These are phyloP conservation scores for Saccharomycopsis sp. DNA, from an alignment of 805 yeast genomes.

Conservation along the genomic window DNA sequence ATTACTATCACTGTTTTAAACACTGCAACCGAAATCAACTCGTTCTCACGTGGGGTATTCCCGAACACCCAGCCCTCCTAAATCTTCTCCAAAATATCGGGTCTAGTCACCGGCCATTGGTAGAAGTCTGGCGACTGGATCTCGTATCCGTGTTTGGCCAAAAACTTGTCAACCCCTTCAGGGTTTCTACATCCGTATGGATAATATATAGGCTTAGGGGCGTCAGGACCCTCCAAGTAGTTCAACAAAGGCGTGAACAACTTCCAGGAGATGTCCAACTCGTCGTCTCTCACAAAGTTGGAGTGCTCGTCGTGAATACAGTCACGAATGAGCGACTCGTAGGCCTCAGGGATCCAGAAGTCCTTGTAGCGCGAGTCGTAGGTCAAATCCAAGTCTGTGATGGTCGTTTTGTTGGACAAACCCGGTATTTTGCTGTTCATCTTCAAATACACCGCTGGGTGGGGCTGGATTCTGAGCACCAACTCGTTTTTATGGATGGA, in stretches of 20 bases:
- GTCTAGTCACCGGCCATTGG: slow-evolving; percentile 85
- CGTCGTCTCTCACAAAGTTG: slow-evolving; percentile 96
- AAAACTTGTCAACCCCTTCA: slow-evolving; percentile 47
- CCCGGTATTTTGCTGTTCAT: slow-evolving; percentile 94
- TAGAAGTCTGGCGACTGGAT: slow-evolving; percentile 58
- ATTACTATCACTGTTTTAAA: neutral
- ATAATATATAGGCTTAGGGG: slow-evolving; percentile 61
- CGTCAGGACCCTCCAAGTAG: slow-evolving; percentile 63
- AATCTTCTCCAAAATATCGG: slow-evolving; percentile 24
- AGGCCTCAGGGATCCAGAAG: slow-evolving; percentile 96
- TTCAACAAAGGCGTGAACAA: slow-evolving; percentile 88
- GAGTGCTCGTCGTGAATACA: slow-evolving; percentile 89
- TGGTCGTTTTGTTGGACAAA: slow-evolving; percentile 68
- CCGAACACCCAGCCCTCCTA: neutral
- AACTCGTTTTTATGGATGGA: slow-evolving; percentile 86
- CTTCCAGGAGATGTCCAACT: slow-evolving; percentile 87
- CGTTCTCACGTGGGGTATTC: too few relatives aligned
- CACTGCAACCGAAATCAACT: too few relatives aligned
- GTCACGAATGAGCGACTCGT: slow-evolving; percentile 91
- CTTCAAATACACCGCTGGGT: slow-evolving; percentile 90
- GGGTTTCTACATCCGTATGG: slow-evolving; percentile 95
- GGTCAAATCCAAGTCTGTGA: slow-evolving; percentile 86
- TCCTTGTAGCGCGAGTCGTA: slow-evolving; percentile 75
- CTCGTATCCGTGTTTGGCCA: slow-evolving; percentile 67
- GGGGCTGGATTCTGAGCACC: slow-evolving; percentile 90